Evolutionary conservation across 1,284 basidiomycete genomes (phyloP).

Genomic region (Singerocomus rubriflavus): DNA sequence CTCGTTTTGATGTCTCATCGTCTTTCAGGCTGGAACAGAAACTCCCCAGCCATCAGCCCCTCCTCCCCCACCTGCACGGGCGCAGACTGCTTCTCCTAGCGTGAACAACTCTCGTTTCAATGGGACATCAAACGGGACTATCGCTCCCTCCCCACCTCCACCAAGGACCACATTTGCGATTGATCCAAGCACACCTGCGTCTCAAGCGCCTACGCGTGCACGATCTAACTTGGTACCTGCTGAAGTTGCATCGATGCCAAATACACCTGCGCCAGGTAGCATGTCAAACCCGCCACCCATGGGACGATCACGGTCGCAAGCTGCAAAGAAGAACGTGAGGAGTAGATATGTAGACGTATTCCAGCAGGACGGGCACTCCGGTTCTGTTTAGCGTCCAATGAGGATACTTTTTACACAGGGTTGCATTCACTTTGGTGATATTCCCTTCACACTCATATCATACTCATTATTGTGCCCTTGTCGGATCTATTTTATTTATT

Average conservation of each 20-base stretch:
- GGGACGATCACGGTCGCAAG: conserved; percentile 57
- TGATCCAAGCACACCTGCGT: conserved; percentile 51
- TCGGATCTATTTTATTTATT: conserved; percentile 31
- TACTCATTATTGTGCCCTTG: conserved; percentile 17
- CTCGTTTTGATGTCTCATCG: conserved; percentile 2
- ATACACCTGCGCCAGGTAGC: conserved; percentile 32
- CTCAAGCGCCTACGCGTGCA: conserved; percentile 50
- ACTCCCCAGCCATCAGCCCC: conserved; percentile 43
- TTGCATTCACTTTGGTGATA: conserved; percentile 2
- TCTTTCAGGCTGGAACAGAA: conserved; percentile 50
- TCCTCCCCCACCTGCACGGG: conserved; percentile 55
- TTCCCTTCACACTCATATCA: conserved; percentile 23
- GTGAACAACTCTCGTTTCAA: conserved; percentile 36
- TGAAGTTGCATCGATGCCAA: conserved; percentile 33
- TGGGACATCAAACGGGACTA: conserved; percentile 20
- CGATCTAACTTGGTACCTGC: conserved; percentile 66
- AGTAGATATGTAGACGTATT: conserved; percentile 88
- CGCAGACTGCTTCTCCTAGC: conserved; percentile 76
- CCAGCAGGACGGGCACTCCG: conserved; percentile 45
- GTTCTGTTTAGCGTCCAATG: conserved; percentile 9
- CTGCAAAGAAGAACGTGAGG: conserved; percentile 69
- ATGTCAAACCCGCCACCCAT: conserved; percentile 43
- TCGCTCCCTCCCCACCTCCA: conserved; percentile 40
- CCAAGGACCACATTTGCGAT: conserved; percentile 60
- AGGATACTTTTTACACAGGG: background rate